Base-by-base conservation (phyloP, 352 stramenopile genomes). In the Phytophthora cajani region DNA sequence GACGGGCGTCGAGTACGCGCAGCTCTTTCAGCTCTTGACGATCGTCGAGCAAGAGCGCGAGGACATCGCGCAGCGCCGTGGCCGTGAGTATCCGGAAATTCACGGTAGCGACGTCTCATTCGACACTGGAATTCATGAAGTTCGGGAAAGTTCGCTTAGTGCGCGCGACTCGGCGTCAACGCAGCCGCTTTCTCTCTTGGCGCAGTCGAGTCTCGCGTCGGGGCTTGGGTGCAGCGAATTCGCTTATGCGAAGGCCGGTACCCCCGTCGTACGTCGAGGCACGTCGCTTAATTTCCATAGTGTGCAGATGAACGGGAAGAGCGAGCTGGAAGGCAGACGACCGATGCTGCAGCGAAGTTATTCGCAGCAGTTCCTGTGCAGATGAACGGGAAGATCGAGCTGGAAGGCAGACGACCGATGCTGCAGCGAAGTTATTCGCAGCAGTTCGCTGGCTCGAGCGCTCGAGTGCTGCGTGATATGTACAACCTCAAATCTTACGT, bases 1-100 rank as follows among this genome's bases (percentile, higher is more conserved):
- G 9, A 70, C 68, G 8, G 74, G 44, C 6, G 59, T 89, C 11
- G 64, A 76, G 76, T 84, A 87, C 68, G 50, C 52, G 3, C 81
- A 89, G 40, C 67, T 89, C 8, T 51, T 81, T 6, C 59, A 72
- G 16, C 62, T 89, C 36, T 42, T 85, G 30, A 40, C 38, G 11
- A 49, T 85, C 11, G 74, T 70, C 40, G 49, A 72, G 19, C 51
- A 62, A 44, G 64, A 62, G 33, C 17, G n/a, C 7, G 33, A 62
- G 3, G 49, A 44, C 11, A 14, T 25, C 54, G 57, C 61, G 23
- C 23, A 30, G 21, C 47, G 30, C 30, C 30, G 36, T 42, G 36
- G 38, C 27, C 47, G 33, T 12, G 30, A 27, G 17, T 59, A 59
- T 23, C 49, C 51, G 12, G 49, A 65, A 40, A 30, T 62, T 38